Base-by-base conservation (phyloP, 495 filamentous ascomycete genomes). In the Letharia columbiana region DNA sequence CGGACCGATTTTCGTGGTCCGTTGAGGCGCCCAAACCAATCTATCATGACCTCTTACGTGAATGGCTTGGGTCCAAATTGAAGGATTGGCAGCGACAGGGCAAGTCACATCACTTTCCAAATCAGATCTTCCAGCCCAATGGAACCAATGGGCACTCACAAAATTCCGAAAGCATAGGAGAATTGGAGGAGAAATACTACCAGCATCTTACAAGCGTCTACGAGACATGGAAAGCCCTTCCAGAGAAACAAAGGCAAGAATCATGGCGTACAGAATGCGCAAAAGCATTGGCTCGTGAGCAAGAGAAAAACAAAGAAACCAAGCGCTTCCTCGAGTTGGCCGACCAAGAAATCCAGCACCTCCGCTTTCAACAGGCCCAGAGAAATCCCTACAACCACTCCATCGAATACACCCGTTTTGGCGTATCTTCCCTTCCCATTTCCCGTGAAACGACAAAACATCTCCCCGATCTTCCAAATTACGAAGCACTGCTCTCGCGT, bases 231-330 rank as follows among this genome's bases (percentile, higher is more conserved):
- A 81, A 78, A 28, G 74, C 73, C 2, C 77, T 91, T 3, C 68
- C 86, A 2, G 73, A 76, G 12, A 79, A 83, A 23, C 77, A 85
- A 49, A 81, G 82, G 44, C 79, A 80, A 41, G 85, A 91, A 45
- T 73, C 83, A 6, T 96, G 92, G 92, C 84, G 81, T 41, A 77
- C 93, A n/a, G 90, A 93, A 71, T 80, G 91, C 49, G 86, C 87
- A 2, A 85, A 91, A 47, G 84, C 88, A 41, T 87, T 88, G 59
- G 84, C 84, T 12, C 79, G 83, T n/a, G 87, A 88, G 64, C 77
- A 84, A 49, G 86, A 89, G 63, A 83, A 86, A 68, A 80, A 85
- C n/a, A 79, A 85, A 65, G 82, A 83, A 20, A 68, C 86, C 2
- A 85, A 88, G 65, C 79, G 83, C 20, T 78, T 80, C 42, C 82